Conservation (phyloP, 1,284 basidiomycete genomes). For the Agaricales sp. region DNA sequence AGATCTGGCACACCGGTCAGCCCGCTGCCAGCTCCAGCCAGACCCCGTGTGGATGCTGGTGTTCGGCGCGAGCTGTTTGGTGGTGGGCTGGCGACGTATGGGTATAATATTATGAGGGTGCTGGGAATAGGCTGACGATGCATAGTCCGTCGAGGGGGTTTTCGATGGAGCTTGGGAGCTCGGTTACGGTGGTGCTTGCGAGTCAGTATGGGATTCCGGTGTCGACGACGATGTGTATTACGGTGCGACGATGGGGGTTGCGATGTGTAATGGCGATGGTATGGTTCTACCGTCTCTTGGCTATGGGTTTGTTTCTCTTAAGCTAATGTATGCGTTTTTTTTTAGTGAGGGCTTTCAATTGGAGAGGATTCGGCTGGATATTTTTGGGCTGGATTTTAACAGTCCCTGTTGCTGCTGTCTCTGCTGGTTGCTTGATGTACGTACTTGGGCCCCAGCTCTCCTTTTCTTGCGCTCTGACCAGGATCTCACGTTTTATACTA, state of each 20-base stretch:
- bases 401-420: conserved; percentile 15
- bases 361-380: conserved; percentile 16
- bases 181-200: conserved; percentile 21
- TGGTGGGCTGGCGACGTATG: conserved; percentile 17
- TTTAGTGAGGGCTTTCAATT: conserved; percentile 3
- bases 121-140: conserved; percentile 20
- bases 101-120: conserved; percentile 21
- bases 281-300: conserved; percentile 16
- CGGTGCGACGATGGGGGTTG: conserved; percentile 20
- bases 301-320: conserved; percentile 4
- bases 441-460: not conserved
- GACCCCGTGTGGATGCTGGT: conserved; percentile 18
- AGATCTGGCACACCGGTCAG: conserved; percentile 16
- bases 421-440: conserved; percentile 16
- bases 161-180: conserved; percentile 19
- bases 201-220: conserved; percentile 19
- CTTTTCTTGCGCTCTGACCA: not conserved
- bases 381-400: conserved; percentile 18
- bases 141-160: conserved; percentile 21
- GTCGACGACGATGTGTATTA: conserved; percentile 21
- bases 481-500: not conserved
- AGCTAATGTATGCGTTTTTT: conserved; percentile 5
- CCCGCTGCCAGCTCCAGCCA: conserved; percentile 12
- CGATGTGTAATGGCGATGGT: conserved; percentile 20
- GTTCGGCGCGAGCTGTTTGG: conserved; percentile 17